Evolutionary conservation across 2,329 filamentous ascomycete species (phyloP).

Genomic region (Cladosporium sp.): DNA sequence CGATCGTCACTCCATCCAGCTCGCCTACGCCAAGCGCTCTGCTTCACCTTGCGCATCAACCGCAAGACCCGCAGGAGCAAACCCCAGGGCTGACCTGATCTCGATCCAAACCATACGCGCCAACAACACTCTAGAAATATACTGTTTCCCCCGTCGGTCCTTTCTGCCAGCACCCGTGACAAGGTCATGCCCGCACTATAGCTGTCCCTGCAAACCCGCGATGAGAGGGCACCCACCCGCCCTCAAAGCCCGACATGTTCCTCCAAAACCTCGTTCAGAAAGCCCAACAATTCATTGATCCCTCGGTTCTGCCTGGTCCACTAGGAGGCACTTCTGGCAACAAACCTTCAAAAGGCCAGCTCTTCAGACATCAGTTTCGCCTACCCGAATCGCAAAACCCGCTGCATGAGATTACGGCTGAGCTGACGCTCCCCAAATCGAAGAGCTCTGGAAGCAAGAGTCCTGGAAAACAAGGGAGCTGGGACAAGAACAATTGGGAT

Average conservation of each 20-base stretch:
- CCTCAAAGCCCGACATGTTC: constrained; percentile 50
- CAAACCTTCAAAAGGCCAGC: constrained; percentile 83
- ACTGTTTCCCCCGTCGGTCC: not conserved
- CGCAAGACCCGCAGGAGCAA: constrained; percentile 3
- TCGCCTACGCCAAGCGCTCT: constrained; percentile 7
- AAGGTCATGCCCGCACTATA: constrained; percentile 17
- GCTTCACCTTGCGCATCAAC: constrained; percentile 15
- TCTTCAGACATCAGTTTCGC: constrained; percentile 96
- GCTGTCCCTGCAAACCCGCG: constrained; percentile 12
- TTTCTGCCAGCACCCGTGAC: constrained; percentile 4
- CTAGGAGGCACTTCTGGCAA: constrained; percentile 65
- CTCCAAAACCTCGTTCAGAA: constrained; percentile 86
- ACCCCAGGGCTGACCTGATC: not conserved
- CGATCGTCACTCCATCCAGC: constrained; percentile 13
- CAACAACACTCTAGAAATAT: constrained; percentile 2
- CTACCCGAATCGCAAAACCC: constrained; percentile 90
- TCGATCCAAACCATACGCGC: not conserved
- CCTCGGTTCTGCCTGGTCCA: constrained; percentile 66
- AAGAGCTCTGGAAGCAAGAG: constrained; percentile 48
- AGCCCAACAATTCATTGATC: constrained; percentile 92
- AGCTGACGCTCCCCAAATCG: constrained; percentile 75
- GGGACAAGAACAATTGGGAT: constrained; percentile 65
- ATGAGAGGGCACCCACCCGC: constrained; percentile 19
- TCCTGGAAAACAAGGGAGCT: constrained; percentile 42
- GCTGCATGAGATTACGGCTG: constrained; percentile 92